These are phyloP conservation scores for Mycena rebaudengoi DNA, from an alignment of 768 basidiomycete genomes.

Conservation along the genomic window DNA sequence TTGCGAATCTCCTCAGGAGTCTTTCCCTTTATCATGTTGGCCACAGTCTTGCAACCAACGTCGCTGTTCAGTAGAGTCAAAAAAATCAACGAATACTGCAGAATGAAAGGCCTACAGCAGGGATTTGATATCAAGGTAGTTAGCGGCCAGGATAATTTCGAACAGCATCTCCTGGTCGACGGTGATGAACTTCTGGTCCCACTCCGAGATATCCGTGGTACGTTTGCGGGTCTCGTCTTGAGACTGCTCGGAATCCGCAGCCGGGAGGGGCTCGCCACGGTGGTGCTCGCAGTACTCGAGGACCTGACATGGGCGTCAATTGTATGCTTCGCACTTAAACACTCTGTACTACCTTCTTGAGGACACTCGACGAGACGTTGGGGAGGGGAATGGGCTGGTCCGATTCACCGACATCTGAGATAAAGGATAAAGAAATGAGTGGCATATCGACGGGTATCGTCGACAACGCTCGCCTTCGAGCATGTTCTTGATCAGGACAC, in stretches of 20 bases:
- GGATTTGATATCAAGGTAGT: slow-evolving; percentile 99
- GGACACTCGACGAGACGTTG: slow-evolving; percentile 90
- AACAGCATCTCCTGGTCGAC: slow-evolving; percentile 99
- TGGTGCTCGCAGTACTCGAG: slow-evolving; percentile 99
- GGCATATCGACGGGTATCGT: slow-evolving; percentile 9
- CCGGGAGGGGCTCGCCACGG: slow-evolving; percentile 94
- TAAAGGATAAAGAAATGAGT: slow-evolving; percentile 22
- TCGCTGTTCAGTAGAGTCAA: slow-evolving; percentile 61
- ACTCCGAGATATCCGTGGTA: slow-evolving; percentile 98
- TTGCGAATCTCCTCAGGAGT: slow-evolving; percentile 99
- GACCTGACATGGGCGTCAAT: slow-evolving; percentile 61
- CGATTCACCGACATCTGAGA: slow-evolving; percentile 89
- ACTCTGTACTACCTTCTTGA: slow-evolving; percentile 82
- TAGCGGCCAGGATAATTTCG: slow-evolving; percentile 99
- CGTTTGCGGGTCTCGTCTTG: slow-evolving; percentile 96
- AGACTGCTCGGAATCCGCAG: slow-evolving; percentile 78
- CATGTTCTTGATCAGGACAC: slow-evolving; percentile 99
- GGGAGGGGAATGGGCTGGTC: slow-evolving; percentile 95
- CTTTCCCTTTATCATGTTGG: slow-evolving; percentile 99
- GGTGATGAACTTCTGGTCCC: slow-evolving; percentile 98
- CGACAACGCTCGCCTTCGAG: slow-evolving; percentile 78
- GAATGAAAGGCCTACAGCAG: slow-evolving; percentile 82
- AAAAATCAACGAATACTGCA: background rate
- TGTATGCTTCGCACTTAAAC: background rate
- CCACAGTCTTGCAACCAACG: slow-evolving; percentile 98